Evolutionary conservation across 148 eudicot genomes (phyloP), one percentile per base, ranked within the genome.

Genomic region (Camellia japonica): DNA sequence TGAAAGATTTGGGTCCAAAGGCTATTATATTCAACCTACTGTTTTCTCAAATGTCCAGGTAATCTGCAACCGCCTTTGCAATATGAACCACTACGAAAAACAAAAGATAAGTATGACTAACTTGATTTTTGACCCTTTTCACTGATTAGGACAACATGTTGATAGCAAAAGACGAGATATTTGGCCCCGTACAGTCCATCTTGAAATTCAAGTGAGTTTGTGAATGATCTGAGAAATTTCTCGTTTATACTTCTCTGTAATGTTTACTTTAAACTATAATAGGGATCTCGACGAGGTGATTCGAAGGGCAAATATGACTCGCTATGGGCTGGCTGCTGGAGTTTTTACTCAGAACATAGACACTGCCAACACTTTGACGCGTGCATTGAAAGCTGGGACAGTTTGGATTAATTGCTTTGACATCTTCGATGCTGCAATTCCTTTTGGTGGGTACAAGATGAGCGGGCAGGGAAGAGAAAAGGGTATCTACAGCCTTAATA

Each of bases 391-490:
- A 79, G 93, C 83, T 15, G 95, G 95, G 63, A 90, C 93, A 0
- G 91, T 91, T 19, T 90, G 91, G 91, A 76, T 91, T 7, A 91
- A 90, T 77, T 90, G 95, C 79, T 91, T 81, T 56, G 91, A 88
- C 52, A 52, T 85, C 11, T 88, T 90, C 56, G 91, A 88, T 67
- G 93, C 91, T 41, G 87, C 88, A 30, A 88, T 91, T 3, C 94
- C 94, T 1, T 90, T 91, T 67, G 92, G 92, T 1, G 94, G 94
- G 69, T 91, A 89, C 83, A 91, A 91, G 84, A 86, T 88, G 92
- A 91, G 94, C 41, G 94, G 94, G 23, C 82, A 80, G 9, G 94
- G 94, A 0, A 88, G 92, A 66, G 94, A 89, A 79, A 91, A 88
- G 83, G 91, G 92, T 2, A 76, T 86, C 52, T 83, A 91, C 55